Evolutionary conservation across 2,329 filamentous ascomycete species (phyloP).

Genomic region (Clonostachys rhizophaga): DNA sequence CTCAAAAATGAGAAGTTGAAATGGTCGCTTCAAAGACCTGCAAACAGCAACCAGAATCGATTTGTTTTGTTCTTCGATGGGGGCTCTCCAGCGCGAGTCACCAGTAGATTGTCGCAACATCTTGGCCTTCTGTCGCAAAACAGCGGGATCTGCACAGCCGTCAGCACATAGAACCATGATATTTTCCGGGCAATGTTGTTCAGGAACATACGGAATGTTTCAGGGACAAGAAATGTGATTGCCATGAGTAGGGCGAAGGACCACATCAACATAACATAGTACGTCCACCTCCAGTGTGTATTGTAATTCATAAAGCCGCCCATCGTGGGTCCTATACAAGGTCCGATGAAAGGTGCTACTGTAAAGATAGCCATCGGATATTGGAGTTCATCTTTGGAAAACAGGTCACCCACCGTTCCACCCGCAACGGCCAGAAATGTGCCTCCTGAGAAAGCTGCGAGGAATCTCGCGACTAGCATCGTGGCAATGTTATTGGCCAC

Average conservation of each 20-base stretch:
- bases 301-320: constrained; percentile 82
- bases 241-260: constrained; percentile 54
- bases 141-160: constrained; percentile 46
- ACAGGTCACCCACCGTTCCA: constrained; percentile 81
- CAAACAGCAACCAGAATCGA: constrained; percentile 61
- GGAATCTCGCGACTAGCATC: constrained; percentile 72
- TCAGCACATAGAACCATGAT: too few relatives aligned
- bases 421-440: constrained; percentile 72
- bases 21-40: constrained; percentile 60
- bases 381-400: constrained; percentile 62
- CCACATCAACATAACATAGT: constrained; percentile 85
- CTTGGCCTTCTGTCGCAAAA: constrained; percentile 69
- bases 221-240: constrained; percentile 72
- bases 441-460: constrained; percentile 68
- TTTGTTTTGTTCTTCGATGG: constrained; percentile 67
- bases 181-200: too few relatives aligned
- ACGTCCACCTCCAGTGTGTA: constrained; percentile 73
- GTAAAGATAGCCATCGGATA: constrained; percentile 85
- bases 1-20: constrained; percentile 75
- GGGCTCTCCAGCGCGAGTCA: constrained; percentile 71
- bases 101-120: constrained; percentile 68
- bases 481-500: constrained; percentile 79
- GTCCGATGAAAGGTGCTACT: constrained; percentile 59
- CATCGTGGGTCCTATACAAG: constrained; percentile 53
- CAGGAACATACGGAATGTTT: constrained; percentile 66